Evolutionary conservation across 192 early-diverging fungal species (phyloP).

Genomic region (Backusella liffmaniae): DNA sequence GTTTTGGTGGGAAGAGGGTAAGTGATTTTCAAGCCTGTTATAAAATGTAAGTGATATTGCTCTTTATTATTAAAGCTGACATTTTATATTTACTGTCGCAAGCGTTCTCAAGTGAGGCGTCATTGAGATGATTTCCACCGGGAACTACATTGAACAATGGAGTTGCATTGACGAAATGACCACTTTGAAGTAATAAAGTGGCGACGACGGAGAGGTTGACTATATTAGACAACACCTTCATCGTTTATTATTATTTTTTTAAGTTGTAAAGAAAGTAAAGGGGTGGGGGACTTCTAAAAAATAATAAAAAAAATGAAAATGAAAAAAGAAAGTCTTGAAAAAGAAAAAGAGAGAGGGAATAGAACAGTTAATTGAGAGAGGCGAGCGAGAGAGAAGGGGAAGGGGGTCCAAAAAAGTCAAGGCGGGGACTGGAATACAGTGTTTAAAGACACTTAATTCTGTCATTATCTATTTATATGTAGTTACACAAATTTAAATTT

Average conservation of each 20-base stretch:
- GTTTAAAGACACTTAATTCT: not conserved
- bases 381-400: not conserved
- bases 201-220: constrained; percentile 10
- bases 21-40: constrained; percentile 13
- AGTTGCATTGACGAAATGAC: constrained; percentile 12
- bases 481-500: constrained; percentile 12
- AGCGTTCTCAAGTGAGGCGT: not conserved
- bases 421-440: not conserved
- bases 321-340: not conserved
- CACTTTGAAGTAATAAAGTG: constrained; percentile 12
- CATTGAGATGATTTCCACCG: constrained; percentile 5
- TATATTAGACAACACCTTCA: constrained; percentile 12
- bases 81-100: not conserved
- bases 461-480: constrained; percentile 12
- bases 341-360: not conserved
- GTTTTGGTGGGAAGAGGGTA: constrained; percentile 7
- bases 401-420: not conserved
- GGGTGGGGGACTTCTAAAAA: not conserved
- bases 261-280: constrained; percentile 12
- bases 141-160: constrained; percentile 10
- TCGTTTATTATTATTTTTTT: not conserved
- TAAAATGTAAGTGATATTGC: not conserved
- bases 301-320: not conserved
- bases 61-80: not conserved
- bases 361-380: not conserved